Evolutionary conservation across 2,329 filamentous ascomycete genomes (phyloP), one percentile per base, ranked within the genome.

Genomic region (Plectosphaerella cucumerina): DNA sequence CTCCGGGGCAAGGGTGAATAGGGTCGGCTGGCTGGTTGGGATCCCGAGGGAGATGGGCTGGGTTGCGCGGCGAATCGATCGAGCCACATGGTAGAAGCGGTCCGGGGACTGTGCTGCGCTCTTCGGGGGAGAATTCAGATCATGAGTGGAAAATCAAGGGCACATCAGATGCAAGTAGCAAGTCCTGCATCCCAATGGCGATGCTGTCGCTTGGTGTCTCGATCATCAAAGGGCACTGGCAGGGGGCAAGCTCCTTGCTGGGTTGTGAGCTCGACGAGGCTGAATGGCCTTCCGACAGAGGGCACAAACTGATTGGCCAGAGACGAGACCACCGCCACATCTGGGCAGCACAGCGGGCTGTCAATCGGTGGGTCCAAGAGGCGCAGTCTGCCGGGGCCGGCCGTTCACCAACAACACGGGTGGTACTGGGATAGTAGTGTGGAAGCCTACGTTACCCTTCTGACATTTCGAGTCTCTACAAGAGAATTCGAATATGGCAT

Each of bases 41-140:
- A 55, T 39, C 62, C 51, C 23, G 63, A 58, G n/a, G 84, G 81
- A 52, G 70, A 82, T 74, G 66, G 81, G 56, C 58, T 84, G 51
- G 85, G 80, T 68, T 87, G 85, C 61, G 80, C 84, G 57, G 87
- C 86, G 58, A 96, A 84, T 67, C 91, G 87, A 74, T 96, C 91
- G 65, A 95, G 84, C 91, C 91, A 96, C 90, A 96, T 96, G 61
- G 61, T 57, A 53, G 54, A 15, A 18, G 17, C 39, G n/a, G 18
- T 42, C 10, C 39, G 39, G 39, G 18, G 15, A 18, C 17, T 42
- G 18, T 20, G n/a, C n/a, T 42, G 39, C 26, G 26, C 26, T 31
- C 26, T 31, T 31, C 26, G 26, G 26, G 26, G 5, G 39, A 18
- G 35, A 31, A 6, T 18, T 42, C 39, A 42, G 20, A 12, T 42